Base-by-base conservation (phyloP, 257 asterid genomes). In the Plantago elongata region DNA sequence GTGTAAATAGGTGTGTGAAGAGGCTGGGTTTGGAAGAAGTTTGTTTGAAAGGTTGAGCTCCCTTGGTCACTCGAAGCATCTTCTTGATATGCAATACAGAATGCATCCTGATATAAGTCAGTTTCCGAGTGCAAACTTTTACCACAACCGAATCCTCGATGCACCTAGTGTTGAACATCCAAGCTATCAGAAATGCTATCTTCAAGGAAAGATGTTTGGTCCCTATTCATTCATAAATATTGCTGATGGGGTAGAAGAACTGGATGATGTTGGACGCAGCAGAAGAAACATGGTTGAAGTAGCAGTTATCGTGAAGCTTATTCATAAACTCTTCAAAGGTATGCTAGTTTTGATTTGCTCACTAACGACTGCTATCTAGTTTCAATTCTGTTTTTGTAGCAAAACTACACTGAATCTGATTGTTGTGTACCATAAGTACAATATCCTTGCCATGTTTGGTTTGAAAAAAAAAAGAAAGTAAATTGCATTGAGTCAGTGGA, bases 231-330 rank as follows among this genome's bases (percentile, higher is more conserved):
- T 86, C 55, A 83, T 86, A 38, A 76, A 79, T 69, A 57, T 86
- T 40, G 64, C 54, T 43, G 76, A 49, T 7, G 87, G 85, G 22
- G 67, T 34, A 67, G 92, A 86, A 72, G 89, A 87, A 65, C 5
- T 44, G 13, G 86, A 76, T 62, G 80, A 68, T 44, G 65, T 56
- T 43, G 77, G 87, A 14, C 81, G 66, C 51, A 87, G 87, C 22
- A 47, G 45, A 63, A 82, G 79, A 74, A 87, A 87, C 68, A 60
- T 76, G 84, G 84, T 84, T 57, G 93, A 87, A 73, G 93, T 77
- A n/a, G 93, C 86, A 12, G 78, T 82, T 1, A 52, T 65, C 62
- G 60, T 75, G 51, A 78, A 68, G 58, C 61, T 87, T 29, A 79
- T 87, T 50, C 86, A 77, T 3, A 80, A 72, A 54, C 78, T 87